Evolutionary conservation across 2,329 filamentous ascomycete species (phyloP), one percentile per base, ranked within the genome.

Genomic region (Trichoderma sp.): DNA sequence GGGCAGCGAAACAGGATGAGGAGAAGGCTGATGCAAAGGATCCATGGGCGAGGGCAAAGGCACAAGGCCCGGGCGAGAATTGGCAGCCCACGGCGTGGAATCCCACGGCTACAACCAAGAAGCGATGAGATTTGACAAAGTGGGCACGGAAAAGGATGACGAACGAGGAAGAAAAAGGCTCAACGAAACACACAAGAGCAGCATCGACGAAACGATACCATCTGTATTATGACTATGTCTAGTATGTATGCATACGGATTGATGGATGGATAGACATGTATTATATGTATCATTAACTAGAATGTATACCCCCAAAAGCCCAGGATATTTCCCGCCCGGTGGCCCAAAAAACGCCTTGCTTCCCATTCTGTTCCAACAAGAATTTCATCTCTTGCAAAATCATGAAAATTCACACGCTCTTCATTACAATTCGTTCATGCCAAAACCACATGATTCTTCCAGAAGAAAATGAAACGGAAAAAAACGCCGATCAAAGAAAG

Each of bases 61-160:
- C 77, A 1, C 74, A 75, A 24, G 84, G 83, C 0, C 87, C 88
- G 0, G 83, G 89, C 66, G 89, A 92, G 76, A 82, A 80, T n/a
- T 92, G 89, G 89, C 88, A 91, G 77, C 91, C 91, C 0, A 76
- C 86, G 59, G 80, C 87, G 3, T 92, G 90, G 90, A 81, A 77
- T 5, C 88, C 88, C 4, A 78, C 78, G 2, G 73, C 81, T n/a
- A 66, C 72, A 13, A 82, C 77, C 73, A 80, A 77, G 70, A 71
- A 49, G 7, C 37, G 52, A 68, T 68, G 33, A 61, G 27, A n/a
- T 0, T 1, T 11, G 47, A 5, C 33, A 14, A 24, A 16, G 19
- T 29, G 57, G n/a, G 29, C n/a, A 24, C 35, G 2, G 19, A 43
- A 24, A n/a, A 10, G 13, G 37, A 40, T 16, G 19, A 49, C 53